phyloP scores from a whole-genome alignment of 176 grass and related monocot genomes.

The Ananas comosus region DNA sequence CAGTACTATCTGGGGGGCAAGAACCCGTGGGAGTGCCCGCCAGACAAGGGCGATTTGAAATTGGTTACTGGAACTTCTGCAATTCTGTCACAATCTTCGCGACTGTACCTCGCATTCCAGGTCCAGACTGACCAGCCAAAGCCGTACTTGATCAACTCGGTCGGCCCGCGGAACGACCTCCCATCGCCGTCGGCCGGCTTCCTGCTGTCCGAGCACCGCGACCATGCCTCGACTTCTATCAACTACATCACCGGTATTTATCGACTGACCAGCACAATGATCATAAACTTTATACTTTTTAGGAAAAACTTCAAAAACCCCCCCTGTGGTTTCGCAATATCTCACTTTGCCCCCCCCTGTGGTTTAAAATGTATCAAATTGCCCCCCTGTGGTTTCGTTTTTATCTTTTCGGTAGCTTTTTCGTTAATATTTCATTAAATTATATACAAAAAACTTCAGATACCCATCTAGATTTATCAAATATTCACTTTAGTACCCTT shows the following conservation, averaged over 20 bases:
- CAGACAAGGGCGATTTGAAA: conserved; percentile 47
- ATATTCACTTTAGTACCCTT: no score
- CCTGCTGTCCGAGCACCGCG: conserved; percentile 31
- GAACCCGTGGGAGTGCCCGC: conserved; percentile 26
- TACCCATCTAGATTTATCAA: no score
- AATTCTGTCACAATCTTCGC: conserved; percentile 25
- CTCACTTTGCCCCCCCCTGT: no score
- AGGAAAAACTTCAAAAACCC: no score
- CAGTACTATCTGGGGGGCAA: conserved; percentile 64
- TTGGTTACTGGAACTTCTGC: conserved; percentile 39
- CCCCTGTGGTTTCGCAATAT: no score
- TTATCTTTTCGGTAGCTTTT: no score
- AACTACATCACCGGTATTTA: conserved; percentile 38
- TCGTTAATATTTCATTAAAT: no score
- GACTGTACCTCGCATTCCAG: conserved; percentile 74
- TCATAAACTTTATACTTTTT: neutral
- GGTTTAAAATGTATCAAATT: no score
- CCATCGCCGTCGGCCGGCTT: conserved; percentile 19
- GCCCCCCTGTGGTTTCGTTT: no score
- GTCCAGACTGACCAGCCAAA: conserved; percentile 42
- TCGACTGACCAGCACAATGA: neutral
- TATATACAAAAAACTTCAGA: no score
- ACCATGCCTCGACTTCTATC: conserved; percentile 25
- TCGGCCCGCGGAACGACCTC: conserved; percentile 37
- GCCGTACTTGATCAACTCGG: conserved; percentile 51